Base-by-base conservation (phyloP, 2,329 filamentous ascomycete species). In the Hortaea sp. region DNA sequence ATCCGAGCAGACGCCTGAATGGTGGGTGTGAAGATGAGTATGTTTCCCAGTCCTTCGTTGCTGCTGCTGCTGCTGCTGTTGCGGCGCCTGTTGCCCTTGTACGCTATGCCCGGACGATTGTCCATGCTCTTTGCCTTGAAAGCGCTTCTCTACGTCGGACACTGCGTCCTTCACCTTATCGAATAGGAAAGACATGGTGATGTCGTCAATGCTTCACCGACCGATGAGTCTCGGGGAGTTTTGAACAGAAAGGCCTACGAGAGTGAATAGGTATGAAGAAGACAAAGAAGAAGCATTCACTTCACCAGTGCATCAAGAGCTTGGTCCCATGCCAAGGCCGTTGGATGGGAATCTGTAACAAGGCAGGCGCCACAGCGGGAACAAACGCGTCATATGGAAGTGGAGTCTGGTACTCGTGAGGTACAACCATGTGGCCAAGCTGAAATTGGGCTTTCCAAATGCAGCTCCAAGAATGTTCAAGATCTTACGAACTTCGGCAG, bases 91-190 rank as follows among this genome's bases (percentile, higher is more conserved):
- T 43, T 20, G 34, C 29, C 30, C 29, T n/a, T 20, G 31, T 12
- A 28, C 28, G 30, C 31, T 7, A 20, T 45, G 29, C 9, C 31
- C 30, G 7, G 29, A 34, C 5, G 41, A 20, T 20, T 20, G 65
- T n/a, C 69, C 67, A 35, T 77, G 54, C 43, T 69, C 45, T 29
- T 46, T 68, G 41, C 73, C 68, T 40, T 74, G 76, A 38, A 78
- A 59, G 37, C 75, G 73, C 28, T 65, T 63, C 39, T 75, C 73
- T 43, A 76, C 60, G 29, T 67, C 71, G 44, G 75, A 68, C 32
- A 78, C 67, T 11, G 71, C 67, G 13, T 66, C 66, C 57, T 79
- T 75, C 39, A 79, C 58, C 58, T 77, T 79, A 43, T 74, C 72
- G 54, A 81, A 72, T 34, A 78, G 60, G 54, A 45, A 39, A n/a